Conservation (phyloP, 257 asterid species). For the Solanum dulcamara region DNA sequence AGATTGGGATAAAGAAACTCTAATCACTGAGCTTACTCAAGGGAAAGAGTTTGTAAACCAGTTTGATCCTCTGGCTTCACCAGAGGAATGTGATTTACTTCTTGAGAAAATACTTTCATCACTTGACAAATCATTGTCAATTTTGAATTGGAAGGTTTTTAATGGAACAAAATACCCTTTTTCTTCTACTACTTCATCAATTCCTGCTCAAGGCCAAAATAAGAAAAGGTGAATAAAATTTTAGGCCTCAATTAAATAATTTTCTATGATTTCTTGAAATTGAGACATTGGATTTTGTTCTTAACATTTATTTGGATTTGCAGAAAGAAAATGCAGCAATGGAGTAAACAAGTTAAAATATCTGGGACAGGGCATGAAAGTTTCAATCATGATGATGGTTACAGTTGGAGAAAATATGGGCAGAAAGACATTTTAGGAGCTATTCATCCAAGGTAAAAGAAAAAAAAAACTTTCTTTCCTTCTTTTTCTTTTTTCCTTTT, state of each 20-base stretch:
- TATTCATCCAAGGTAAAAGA: constrained; percentile 54
- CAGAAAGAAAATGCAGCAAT: constrained; percentile 48
- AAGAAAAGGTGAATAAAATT: not conserved
- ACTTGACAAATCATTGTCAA: constrained; percentile 49
- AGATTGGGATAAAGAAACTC: constrained; percentile 12
- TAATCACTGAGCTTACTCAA: constrained; percentile 36
- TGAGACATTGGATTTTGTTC: not conserved
- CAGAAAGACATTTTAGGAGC: constrained; percentile 71
- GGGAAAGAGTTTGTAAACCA: constrained; percentile 55
- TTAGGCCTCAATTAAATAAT: not conserved
- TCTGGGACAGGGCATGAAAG: constrained; percentile 27
- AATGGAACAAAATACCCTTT: constrained; percentile 2
- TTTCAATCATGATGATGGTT: constrained; percentile 43
- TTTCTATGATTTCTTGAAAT: not conserved
- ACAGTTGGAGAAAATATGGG: constrained; percentile 81
- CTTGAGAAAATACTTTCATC: constrained; percentile 41
- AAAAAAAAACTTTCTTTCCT: not conserved
- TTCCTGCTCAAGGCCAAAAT: not conserved
- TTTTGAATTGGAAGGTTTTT: constrained; percentile 13
- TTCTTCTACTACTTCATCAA: not conserved
- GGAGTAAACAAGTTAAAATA: constrained; percentile 43
- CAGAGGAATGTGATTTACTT: constrained; percentile 21
- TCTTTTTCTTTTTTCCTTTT: not conserved
- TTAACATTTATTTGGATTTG: not conserved
- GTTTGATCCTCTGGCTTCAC: constrained; percentile 16